These are phyloP conservation scores for Paraphaeosphaeria sporulosa DNA, from an alignment of 2,329 filamentous ascomycete species.

Conservation along the genomic window DNA sequence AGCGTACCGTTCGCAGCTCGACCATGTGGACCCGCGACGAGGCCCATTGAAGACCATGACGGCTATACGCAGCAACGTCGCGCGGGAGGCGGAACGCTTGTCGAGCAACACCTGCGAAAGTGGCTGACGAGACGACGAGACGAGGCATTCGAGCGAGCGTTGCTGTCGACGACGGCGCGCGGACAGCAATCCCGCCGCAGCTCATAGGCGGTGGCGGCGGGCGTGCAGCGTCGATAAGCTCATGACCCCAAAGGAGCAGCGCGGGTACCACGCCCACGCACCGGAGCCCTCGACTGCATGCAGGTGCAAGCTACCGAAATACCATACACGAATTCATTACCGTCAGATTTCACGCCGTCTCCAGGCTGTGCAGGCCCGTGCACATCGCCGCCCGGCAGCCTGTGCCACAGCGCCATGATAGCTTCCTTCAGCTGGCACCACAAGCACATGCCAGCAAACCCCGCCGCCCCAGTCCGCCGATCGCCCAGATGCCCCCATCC, in stretches of 20 bases:
- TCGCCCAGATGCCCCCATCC: conserved; percentile 15
- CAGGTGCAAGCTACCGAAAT: conserved; percentile 3
- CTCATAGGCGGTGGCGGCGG: conserved; percentile 11
- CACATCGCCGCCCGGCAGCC: conserved; percentile 10
- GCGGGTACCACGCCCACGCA: conserved; percentile 12
- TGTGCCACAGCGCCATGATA: conserved; percentile 15
- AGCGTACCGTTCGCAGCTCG: not conserved
- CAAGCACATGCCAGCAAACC: conserved; percentile 28
- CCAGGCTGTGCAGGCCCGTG: not conserved
- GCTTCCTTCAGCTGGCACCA: conserved; percentile 6
- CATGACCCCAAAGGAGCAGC: conserved; percentile 13
- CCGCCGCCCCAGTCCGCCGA: conserved; percentile 29
- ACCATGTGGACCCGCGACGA: conserved; percentile 15
- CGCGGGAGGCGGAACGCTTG: not conserved
- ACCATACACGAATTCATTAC: conserved; percentile 14
- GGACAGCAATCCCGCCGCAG: conserved; percentile 3
- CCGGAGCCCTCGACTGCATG: conserved; percentile 10
- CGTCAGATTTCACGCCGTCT: conserved; percentile 11
- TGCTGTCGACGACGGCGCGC: not conserved
- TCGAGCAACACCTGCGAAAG: not conserved
- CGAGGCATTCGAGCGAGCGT: not conserved
- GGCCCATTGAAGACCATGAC: conserved; percentile 15
- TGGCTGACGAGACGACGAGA: not conserved
- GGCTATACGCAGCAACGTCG: conserved; percentile 1
- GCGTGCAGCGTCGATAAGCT: conserved; percentile 17